Evolutionary conservation across 2,329 filamentous ascomycete genomes (phyloP), one percentile per base, ranked within the genome.

Genomic region (Colletotrichum coccodes): DNA sequence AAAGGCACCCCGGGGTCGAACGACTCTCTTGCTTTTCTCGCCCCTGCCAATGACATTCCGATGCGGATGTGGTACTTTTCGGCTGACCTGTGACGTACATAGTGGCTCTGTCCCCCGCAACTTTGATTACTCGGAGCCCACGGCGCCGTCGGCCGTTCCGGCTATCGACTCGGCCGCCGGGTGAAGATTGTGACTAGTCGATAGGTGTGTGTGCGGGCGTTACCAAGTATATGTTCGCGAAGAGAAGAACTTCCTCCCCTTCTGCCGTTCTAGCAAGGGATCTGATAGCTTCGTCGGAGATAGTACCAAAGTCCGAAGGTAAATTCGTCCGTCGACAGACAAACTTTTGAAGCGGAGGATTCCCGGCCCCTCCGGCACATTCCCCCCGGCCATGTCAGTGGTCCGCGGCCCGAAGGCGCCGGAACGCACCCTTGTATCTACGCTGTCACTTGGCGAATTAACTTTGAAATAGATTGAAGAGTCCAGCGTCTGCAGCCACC

Each of bases 101-200:
- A 46, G 64, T 67, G 50, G 59, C 40, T 58, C 64, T 64, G 52
- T 23, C 52, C 52, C 64, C 64, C 60, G 52, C 64, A 52, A 64
- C 52, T 58, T 58, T n/a, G 36, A 62, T 63, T 58, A 32, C 36
- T 21, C 16, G 23, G 21, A 44, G n/a, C 52, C 36, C 4, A 52
- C 49, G 21, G 49, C 50, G 34, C 21, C 36, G 59, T 57, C 54
- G 21, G 34, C 32, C 26, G 26, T 50, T 21, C 47, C 56, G 38
- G 21, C 30, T 53, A 23, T 46, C 18, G 38, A 26, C 14, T 21
- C 53, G 46, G 18, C 56, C 18, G 30, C 23, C 18, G 46, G 21
- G 26, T 3, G 14, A 18, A 2, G 4, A 26, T n/a, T 11, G 18
- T 4, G 11, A 47, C 11, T 28, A 18, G 16, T 14, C n/a, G 12